These are phyloP conservation scores for Cerrena zonata DNA, from an alignment of 1,284 basidiomycete species.

Conservation along the genomic window DNA sequence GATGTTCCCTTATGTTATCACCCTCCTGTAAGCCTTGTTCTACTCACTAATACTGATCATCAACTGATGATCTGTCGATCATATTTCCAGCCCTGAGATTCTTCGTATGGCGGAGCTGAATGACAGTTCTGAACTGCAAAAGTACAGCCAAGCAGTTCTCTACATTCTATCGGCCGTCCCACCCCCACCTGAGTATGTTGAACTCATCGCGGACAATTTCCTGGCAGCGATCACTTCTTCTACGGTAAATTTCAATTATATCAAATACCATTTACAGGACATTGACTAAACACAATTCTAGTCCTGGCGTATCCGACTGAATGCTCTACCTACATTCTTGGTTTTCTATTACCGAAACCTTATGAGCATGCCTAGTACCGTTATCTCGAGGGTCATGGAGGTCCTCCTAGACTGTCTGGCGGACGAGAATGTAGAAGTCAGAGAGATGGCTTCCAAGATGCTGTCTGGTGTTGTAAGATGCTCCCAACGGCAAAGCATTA, in stretches of 20 bases:
- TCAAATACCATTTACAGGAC: constrained; percentile 8
- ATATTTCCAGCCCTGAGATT: constrained; percentile 77
- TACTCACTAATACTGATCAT: not conserved
- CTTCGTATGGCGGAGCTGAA: constrained; percentile 78
- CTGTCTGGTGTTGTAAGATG: constrained; percentile 88
- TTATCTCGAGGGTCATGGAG: constrained; percentile 70
- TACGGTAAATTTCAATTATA: constrained; percentile 37
- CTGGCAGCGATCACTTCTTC: constrained; percentile 66
- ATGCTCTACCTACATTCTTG: constrained; percentile 67
- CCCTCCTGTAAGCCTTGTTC: constrained; percentile 58
- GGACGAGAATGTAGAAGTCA: constrained; percentile 90
- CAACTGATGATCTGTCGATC: not conserved
- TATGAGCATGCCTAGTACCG: constrained; percentile 62
- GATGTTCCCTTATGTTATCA: constrained; percentile 70
- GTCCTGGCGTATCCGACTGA: constrained; percentile 77
- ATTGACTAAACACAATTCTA: constrained; percentile 22
- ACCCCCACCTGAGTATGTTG: constrained; percentile 57
- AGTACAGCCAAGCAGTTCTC: constrained; percentile 68
- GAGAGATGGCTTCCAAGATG: constrained; percentile 88
- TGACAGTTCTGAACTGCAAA: constrained; percentile 67
- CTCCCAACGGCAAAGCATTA: constrained; percentile 84
- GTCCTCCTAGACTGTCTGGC: constrained; percentile 77
- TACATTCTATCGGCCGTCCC: constrained; percentile 69
- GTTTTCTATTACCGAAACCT: constrained; percentile 87
- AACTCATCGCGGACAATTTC: constrained; percentile 54